phyloP scores from a whole-genome alignment of 2,329 filamentous ascomycete species.

The Penicillium sp. region DNA sequence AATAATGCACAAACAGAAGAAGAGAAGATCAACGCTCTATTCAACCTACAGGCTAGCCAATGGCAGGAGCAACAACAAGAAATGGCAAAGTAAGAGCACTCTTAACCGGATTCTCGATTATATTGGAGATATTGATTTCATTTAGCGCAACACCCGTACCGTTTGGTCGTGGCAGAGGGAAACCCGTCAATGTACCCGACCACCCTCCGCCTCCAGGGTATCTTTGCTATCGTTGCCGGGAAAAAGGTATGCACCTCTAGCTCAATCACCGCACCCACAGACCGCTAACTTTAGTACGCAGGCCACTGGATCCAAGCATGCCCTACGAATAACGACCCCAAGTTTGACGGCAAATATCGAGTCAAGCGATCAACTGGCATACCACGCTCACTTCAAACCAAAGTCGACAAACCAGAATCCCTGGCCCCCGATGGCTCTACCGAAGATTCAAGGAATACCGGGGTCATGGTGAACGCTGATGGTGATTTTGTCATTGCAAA shows the following conservation, averaged over 20 bases:
- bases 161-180: slow-evolving; percentile 38
- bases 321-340: slow-evolving; percentile 96
- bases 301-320: slow-evolving; percentile 98
- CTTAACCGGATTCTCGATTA: background rate
- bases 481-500: slow-evolving; percentile 96
- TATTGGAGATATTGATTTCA: slow-evolving; percentile 31
- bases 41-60: slow-evolving; percentile 82
- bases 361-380: slow-evolving; percentile 97
- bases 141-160: slow-evolving; percentile 46
- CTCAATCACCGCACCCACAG: no score
- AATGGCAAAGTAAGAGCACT: slow-evolving; percentile 68
- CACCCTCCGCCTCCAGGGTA: slow-evolving; percentile 92
- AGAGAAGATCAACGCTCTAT: slow-evolving; percentile 89
- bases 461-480: slow-evolving; percentile 96
- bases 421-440: slow-evolving; percentile 70
- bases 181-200: slow-evolving; percentile 71
- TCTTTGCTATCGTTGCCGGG: slow-evolving; percentile 91
- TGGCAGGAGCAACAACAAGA: slow-evolving; percentile 93
- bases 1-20: slow-evolving; percentile 85
- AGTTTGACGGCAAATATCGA: slow-evolving; percentile 87
- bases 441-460: slow-evolving; percentile 78
- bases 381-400: slow-evolving; percentile 90
- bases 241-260: slow-evolving; percentile 62
- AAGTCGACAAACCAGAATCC: slow-evolving; percentile 84
- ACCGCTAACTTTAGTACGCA: slow-evolving; percentile 33